These are phyloP conservation scores for Fusarium penzigii DNA, from an alignment of 2,329 filamentous ascomycete genomes.

Conservation along the genomic window DNA sequence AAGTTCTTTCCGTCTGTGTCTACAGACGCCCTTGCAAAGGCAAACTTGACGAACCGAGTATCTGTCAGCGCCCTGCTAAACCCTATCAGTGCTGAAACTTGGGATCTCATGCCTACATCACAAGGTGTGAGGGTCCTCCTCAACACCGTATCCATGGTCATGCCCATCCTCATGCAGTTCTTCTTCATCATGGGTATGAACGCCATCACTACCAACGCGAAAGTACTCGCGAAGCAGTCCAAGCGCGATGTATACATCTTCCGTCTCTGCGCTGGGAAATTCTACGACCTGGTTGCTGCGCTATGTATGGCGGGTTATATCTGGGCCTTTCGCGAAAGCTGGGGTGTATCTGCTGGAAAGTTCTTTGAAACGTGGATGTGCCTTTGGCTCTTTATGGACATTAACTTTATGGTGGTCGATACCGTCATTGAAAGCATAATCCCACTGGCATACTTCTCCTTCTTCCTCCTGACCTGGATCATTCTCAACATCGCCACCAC, in stretches of 20 bases:
- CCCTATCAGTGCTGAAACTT: slow-evolving; percentile 23
- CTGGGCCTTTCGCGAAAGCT: slow-evolving; percentile 45
- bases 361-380: slow-evolving; percentile 30
- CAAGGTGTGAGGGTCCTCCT: slow-evolving; percentile 34
- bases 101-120: slow-evolving; percentile 32
- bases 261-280: slow-evolving; percentile 24
- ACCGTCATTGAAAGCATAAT: slow-evolving; percentile 24
- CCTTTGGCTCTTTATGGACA: slow-evolving; percentile 41
- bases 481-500: slow-evolving; percentile 8
- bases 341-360: slow-evolving; percentile 36
- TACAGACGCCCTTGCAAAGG: slow-evolving; percentile 3
- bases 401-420: slow-evolving; percentile 44
- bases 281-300: slow-evolving; percentile 35
- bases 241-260: slow-evolving; percentile 24
- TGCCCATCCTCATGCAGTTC: slow-evolving; percentile 33
- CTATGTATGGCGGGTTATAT: slow-evolving; percentile 40
- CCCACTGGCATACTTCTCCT: slow-evolving; percentile 39
- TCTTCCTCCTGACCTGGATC: slow-evolving; percentile 43
- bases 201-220: not conserved
- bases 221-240: not conserved
- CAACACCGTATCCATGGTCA: slow-evolving; percentile 39
- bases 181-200: slow-evolving; percentile 22
- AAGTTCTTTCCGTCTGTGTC: slow-evolving; percentile 20
- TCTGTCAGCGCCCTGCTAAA: slow-evolving; percentile 29
- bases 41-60: slow-evolving; percentile 17